Evolutionary conservation across 1,284 basidiomycete genomes (phyloP).

Genomic region (Boletus hoseneyae): DNA sequence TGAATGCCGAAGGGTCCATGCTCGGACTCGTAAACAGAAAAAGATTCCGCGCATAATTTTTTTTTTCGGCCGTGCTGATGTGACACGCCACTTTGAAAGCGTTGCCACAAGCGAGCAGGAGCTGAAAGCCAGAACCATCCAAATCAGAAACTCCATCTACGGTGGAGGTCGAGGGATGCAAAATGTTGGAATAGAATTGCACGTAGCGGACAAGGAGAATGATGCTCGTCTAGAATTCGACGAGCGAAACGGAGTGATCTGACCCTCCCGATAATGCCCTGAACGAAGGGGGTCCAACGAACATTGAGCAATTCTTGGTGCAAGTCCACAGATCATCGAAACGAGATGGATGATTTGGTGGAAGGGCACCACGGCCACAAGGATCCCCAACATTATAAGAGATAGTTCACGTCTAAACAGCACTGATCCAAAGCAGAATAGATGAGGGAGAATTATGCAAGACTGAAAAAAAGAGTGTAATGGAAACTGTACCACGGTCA

Average conservation of each 20-base stretch:
- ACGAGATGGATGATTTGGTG: background rate
- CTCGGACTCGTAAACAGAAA: background rate
- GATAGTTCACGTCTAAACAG: conserved; percentile 4
- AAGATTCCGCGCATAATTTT: background rate
- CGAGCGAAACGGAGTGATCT: background rate
- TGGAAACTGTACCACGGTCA: conserved; percentile 18
- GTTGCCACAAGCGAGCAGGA: background rate
- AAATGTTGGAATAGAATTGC: conserved; percentile 12
- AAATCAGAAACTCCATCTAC: conserved; percentile 5
- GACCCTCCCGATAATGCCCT: conserved; percentile 1
- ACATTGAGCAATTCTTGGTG: conserved; percentile 3
- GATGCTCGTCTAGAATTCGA: conserved; percentile 5
- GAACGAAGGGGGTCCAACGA: conserved; percentile 11
- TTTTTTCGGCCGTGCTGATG: conserved; percentile 6
- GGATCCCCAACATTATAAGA: conserved; percentile 2
- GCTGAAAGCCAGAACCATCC: background rate
- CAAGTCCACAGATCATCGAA: conserved; percentile 2
- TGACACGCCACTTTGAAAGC: conserved; percentile 3
- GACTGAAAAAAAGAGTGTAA: background rate
- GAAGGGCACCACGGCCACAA: background rate
- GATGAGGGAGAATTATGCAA: conserved; percentile 10
- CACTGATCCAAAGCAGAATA: conserved; percentile 7
- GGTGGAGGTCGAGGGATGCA: background rate
- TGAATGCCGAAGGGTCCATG: background rate
- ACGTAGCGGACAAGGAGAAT: background rate